Evolutionary conservation across 2,329 filamentous ascomycete genomes (phyloP).

Genomic region (Aspergillus ustus): DNA sequence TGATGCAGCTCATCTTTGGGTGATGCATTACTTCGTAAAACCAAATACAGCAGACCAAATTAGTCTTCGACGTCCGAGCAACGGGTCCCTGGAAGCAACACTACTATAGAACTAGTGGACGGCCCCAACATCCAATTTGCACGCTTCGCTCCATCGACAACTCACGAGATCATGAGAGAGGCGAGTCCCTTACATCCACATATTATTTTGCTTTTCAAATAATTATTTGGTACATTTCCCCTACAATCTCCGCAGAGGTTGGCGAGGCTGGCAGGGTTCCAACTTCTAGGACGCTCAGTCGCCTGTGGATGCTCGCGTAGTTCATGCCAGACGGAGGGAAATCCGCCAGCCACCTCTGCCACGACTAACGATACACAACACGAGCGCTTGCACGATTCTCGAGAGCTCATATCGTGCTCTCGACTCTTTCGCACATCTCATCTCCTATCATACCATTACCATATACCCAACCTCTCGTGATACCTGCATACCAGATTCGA

Average conservation of each 20-base stretch:
- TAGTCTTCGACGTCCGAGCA: slow-evolving; percentile 2
- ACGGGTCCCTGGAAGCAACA: neutral
- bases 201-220: neutral
- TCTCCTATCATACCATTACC: slow-evolving; percentile 7
- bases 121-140: slow-evolving; percentile 3
- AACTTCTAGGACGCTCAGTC: neutral
- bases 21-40: neutral
- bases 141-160: neutral
- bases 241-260: neutral
- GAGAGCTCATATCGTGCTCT: slow-evolving; percentile 16
- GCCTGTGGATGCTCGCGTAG: slow-evolving; percentile 9
- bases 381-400: slow-evolving; percentile 6
- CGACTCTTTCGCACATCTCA: slow-evolving; percentile 8
- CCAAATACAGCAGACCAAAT: neutral
- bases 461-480: neutral
- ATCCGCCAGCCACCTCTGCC: slow-evolving; percentile 30
- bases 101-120: slow-evolving; percentile 12
- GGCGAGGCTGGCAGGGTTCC: slow-evolving; percentile 1
- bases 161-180: neutral
- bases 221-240: neutral
- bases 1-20: slow-evolving; percentile 7
- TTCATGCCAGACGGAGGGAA: slow-evolving; percentile 28
- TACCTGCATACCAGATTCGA: neutral
- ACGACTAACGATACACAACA: slow-evolving; percentile 15
- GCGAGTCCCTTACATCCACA: neutral